Base-by-base conservation (phyloP, 805 yeast genomes). In the Alloascoidea africana region DNA sequence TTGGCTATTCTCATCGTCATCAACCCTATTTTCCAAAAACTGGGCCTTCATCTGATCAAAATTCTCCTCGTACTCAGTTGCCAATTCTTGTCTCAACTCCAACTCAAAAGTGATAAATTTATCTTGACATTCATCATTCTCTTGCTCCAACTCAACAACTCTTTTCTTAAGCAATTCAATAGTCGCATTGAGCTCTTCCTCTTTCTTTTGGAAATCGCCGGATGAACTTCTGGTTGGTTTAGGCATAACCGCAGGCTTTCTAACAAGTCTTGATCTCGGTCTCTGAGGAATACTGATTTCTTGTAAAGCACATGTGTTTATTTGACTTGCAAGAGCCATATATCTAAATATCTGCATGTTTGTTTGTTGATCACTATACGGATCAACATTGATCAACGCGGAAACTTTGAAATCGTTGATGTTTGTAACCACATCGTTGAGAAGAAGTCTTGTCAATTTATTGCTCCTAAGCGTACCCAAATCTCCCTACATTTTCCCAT, bases 391-490 rank as follows among this genome's bases (percentile, higher is more conserved):
- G 17, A 62, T 60, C 32, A 66, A 44, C 16, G 63, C 51, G 2
- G 52, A 49, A 4, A 64, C 50, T 34, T 43, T 45, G 13, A 51
- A 50, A 32, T 50, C 48, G 15, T 52, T 50, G 17, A 45, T 44
- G 5, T 40, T 40, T 36, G 55, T 54, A 23, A 60, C 56, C 36
- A 58, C 59, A 46, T 69, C 73, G 30, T 68, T 57, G 34, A 71
- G 56, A 2, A 72, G 52, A 27, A 71, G 44, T 44, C 72, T 63
- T 2, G 73, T 66, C 14, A 71, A 53, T 44, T 66, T 69, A 18
- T 66, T 63, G 5, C 66, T 62, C 47, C 74, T 57, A 42, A 70
- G 46, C n/a, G 58, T 49, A 4, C 71, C 56, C 44, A 57, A 58
- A 43, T 63, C 59, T 42, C 58, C 54, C n/a, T n/a, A n/a, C n/a